A percentile compares a stretch with the other conserved stretches of the same genome.
Evolutionary conservation across 2,329 filamentous ascomycete genomes (phyloP).

Genomic region (Penicillium sp.): DNA sequence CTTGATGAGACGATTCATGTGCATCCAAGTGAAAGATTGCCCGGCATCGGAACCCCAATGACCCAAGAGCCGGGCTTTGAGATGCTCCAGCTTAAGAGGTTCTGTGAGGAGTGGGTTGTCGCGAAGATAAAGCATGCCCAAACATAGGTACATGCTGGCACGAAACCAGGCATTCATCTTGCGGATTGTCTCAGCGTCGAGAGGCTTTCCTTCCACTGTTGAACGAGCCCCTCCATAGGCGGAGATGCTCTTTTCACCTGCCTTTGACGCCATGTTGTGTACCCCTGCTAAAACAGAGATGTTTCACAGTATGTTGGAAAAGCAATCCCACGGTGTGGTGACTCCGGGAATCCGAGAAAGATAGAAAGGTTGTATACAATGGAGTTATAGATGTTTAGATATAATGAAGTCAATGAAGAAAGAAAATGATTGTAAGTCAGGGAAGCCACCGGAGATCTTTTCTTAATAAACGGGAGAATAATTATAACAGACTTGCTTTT

Average conservation of each 20-base stretch:
- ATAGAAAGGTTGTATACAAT: not conserved
- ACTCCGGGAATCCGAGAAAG: not conserved
- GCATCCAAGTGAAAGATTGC: conserved; percentile 77
- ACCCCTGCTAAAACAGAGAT: not conserved
- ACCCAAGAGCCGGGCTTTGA: conserved; percentile 71
- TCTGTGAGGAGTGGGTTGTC: conserved; percentile 70
- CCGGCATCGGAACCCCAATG: conserved; percentile 80
- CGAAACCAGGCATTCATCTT: conserved; percentile 72
- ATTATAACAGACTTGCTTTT: not conserved
- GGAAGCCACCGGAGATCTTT: not conserved
- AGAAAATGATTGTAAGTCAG: not conserved
- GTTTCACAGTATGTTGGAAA: not conserved
- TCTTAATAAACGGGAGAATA: not conserved
- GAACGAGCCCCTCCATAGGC: conserved; percentile 65
- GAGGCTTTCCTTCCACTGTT: conserved; percentile 60
- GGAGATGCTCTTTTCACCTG: conserved; percentile 56
- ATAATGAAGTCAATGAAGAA: not conserved
- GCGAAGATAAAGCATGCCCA: conserved; percentile 78
- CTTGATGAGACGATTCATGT: conserved; percentile 78
- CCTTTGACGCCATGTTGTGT: conserved; percentile 19
- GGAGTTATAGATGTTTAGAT: not conserved
- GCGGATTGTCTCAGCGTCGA: conserved; percentile 64
- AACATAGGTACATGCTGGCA: conserved; percentile 69
- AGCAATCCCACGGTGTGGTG: not conserved
- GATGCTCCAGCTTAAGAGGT: conserved; percentile 65